A percentile compares a stretch with the other conserved stretches of the same genome.
These are phyloP conservation scores for Nephelium lappaceum DNA, from an alignment of 345 rosid species.

Conservation along the genomic window DNA sequence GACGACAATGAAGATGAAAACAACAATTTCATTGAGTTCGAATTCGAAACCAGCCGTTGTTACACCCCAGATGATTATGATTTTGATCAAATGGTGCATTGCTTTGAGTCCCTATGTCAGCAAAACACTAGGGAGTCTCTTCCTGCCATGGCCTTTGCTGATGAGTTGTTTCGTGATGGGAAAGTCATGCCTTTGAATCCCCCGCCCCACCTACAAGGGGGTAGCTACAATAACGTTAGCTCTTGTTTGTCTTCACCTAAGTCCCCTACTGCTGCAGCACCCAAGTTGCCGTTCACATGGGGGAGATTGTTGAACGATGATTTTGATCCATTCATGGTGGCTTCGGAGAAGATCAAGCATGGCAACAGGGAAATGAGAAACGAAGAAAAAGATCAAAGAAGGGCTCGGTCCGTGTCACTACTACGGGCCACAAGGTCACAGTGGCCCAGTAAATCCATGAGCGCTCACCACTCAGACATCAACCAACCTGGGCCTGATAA, in stretches of 20 bases:
- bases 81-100: background rate
- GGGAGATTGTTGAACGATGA: conserved; percentile 53
- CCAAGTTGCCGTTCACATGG: conserved; percentile 30
- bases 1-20: conserved; percentile 9
- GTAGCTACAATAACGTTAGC: background rate
- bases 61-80: conserved; percentile 5
- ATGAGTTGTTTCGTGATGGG: conserved; percentile 54
- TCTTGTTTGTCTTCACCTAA: conserved; percentile 21
- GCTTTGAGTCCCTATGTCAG: background rate
- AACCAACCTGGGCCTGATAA: background rate
- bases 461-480: background rate
- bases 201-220: conserved; percentile 37
- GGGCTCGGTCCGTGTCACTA: conserved; percentile 41
- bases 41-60: conserved; percentile 38
- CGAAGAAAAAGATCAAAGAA: conserved; percentile 21
- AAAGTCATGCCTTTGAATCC: conserved; percentile 49
- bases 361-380: conserved; percentile 19
- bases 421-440: conserved; percentile 10
- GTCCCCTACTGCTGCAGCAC: conserved; percentile 14
- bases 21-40: conserved; percentile 35
- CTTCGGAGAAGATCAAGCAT: conserved; percentile 48
- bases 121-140: background rate
- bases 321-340: conserved; percentile 61
- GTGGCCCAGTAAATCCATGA: background rate
- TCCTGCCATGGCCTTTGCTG: conserved; percentile 60